Percentiles rank a stretch among this genome's conserved stretches.
Conservation (phyloP, 2,329 filamentous ascomycete genomes). For the Rhinocladiella similis region DNA sequence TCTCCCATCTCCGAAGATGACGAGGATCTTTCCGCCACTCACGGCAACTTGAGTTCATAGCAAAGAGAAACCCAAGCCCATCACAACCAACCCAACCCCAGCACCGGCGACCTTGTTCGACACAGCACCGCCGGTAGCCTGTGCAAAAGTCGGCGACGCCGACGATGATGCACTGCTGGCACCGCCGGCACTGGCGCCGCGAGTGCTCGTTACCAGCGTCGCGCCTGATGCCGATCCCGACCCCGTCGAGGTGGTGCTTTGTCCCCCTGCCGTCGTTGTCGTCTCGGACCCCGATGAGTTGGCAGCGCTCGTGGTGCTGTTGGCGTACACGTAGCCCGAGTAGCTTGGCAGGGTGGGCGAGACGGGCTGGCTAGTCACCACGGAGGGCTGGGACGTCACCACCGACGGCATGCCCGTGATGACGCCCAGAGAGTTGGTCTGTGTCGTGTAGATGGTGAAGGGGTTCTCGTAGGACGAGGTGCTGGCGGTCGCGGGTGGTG, state of each 20-base stretch:
- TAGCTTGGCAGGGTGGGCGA: slow-evolving; percentile 36
- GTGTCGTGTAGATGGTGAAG: slow-evolving; percentile 45
- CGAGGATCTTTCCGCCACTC: no score
- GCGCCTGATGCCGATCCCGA: not conserved
- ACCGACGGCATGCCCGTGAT: slow-evolving; percentile 49
- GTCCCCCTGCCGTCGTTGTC: slow-evolving; percentile 31
- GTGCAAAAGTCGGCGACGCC: slow-evolving; percentile 30
- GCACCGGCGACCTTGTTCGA: slow-evolving; percentile 41
- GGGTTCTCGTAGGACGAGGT: slow-evolving; percentile 41
- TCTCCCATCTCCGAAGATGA: no score
- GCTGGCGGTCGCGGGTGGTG: slow-evolving; percentile 2
- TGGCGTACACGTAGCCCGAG: slow-evolving; percentile 27
- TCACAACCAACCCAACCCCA: slow-evolving; percentile 43
- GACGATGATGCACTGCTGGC: slow-evolving; percentile 8
- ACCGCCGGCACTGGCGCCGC: slow-evolving; percentile 15
- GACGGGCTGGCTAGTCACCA: slow-evolving; percentile 35
- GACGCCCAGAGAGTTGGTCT: slow-evolving; percentile 52
- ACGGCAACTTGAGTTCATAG: slow-evolving; percentile 8
- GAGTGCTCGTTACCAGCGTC: slow-evolving; percentile 33
- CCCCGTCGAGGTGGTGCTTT: not conserved
- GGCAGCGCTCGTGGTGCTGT: slow-evolving; percentile 31
- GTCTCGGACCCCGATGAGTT: slow-evolving; percentile 38
- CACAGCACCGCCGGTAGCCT: slow-evolving; percentile 39
- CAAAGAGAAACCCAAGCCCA: slow-evolving; percentile 30
- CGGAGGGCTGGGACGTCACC: slow-evolving; percentile 36